Conservation (phyloP, 2,329 filamentous ascomycete genomes). For the Fonsecaea pedrosoi region DNA sequence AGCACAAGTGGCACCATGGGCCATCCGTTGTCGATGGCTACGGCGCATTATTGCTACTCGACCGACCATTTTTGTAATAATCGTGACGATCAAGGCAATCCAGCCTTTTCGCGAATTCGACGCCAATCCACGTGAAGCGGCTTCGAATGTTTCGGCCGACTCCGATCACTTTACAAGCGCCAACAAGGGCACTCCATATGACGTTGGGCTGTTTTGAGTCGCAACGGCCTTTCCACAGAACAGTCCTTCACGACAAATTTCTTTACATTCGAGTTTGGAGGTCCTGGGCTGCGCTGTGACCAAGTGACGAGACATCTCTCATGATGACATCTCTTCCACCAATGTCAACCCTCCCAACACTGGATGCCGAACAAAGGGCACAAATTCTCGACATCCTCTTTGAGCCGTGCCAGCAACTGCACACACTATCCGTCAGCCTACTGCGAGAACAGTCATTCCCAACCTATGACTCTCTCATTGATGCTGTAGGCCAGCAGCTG, state of each 20-base stretch:
- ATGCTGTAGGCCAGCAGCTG: constrained; percentile 69
- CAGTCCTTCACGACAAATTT: background rate
- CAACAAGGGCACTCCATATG: constrained; percentile 1
- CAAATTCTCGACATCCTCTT: constrained; percentile 38
- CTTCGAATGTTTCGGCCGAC: constrained; percentile 7
- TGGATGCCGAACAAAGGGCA: constrained; percentile 33
- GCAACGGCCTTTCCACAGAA: background rate
- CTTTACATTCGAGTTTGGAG: background rate
- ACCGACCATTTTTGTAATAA: background rate
- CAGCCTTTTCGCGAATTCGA: constrained; percentile 8
- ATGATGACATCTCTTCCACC: constrained; percentile 58
- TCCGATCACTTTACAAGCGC: constrained; percentile 8
- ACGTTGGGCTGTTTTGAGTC: constrained; percentile 13
- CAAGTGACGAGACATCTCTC: background rate
- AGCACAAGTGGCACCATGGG: background rate
- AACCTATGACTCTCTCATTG: constrained; percentile 74
- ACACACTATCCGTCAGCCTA: constrained; percentile 72
- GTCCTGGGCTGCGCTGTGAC: background rate
- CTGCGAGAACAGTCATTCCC: constrained; percentile 66
- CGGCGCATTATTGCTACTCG: background rate
- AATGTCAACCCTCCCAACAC: constrained; percentile 29
- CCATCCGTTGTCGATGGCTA: background rate
- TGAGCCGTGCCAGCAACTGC: constrained; percentile 78
- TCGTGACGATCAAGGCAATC: background rate
- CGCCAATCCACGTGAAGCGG: constrained; percentile 23